phyloP scores from a whole-genome alignment of 108 stramenopile genomes.

The Craspedostauros australis region DNA sequence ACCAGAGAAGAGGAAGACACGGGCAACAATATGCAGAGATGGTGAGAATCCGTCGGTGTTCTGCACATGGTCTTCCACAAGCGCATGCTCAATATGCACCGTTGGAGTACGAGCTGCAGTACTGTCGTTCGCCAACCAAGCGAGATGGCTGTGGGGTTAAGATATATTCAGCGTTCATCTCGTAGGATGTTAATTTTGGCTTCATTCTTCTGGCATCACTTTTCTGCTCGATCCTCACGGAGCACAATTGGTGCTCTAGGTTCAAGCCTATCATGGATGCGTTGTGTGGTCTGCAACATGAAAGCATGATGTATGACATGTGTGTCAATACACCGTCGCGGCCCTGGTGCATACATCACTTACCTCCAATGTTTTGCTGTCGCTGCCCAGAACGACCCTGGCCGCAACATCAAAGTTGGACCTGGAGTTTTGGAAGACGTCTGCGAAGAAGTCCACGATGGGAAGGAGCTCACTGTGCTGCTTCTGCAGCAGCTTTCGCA shows the following conservation, averaged over 20 bases:
- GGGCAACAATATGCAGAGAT: too few relatives aligned
- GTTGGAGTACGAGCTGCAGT: too few relatives aligned
- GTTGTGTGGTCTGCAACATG: too few relatives aligned
- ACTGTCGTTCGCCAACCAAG: too few relatives aligned
- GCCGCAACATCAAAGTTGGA: conserved; percentile 41
- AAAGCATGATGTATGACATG: too few relatives aligned
- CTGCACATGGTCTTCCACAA: too few relatives aligned
- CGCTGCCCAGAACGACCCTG: conserved; percentile 38
- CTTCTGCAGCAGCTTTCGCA: conserved; percentile 47
- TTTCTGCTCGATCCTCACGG: conserved; percentile 72
- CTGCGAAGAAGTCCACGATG: conserved; percentile 55
- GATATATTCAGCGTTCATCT: conserved; percentile 17
- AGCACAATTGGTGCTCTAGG: conserved; percentile 21
- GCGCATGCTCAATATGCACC: too few relatives aligned
- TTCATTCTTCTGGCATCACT: conserved; percentile 65
- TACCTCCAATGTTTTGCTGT: conserved; percentile 56
- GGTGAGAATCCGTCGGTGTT: too few relatives aligned
- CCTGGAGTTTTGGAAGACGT: conserved; percentile 34
- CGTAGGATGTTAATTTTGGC: conserved; percentile 72
- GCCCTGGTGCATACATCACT: too few relatives aligned
- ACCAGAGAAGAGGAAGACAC: too few relatives aligned
- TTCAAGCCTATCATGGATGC: conserved; percentile 82
- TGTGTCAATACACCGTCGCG: too few relatives aligned
- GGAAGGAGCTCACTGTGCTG: conserved; percentile 75
- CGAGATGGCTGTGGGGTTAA: too few relatives aligned